Evolutionary conservation across 345 rosid species (phyloP).

Genomic region (Pistacia atlantica): DNA sequence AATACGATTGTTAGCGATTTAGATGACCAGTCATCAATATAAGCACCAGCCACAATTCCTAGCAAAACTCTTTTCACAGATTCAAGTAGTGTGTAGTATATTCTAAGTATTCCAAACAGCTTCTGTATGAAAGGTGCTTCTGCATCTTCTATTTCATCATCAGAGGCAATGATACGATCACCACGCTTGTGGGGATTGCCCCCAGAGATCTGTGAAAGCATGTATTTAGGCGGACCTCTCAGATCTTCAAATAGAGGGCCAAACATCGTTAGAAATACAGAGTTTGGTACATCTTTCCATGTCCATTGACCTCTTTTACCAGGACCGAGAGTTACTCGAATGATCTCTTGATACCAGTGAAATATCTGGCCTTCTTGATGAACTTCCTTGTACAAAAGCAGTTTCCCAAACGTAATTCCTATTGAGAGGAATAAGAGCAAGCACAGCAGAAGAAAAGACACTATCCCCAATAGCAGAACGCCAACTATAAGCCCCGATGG

Average conservation of each 20-base stretch:
- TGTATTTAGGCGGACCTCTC: constrained; percentile 95
- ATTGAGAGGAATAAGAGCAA: constrained; percentile 77
- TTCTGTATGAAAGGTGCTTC: constrained; percentile 94
- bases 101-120: constrained; percentile 88
- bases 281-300: constrained; percentile 62
- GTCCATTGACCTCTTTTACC: constrained; percentile 98
- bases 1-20: constrained; percentile 53
- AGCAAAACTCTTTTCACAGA: constrained; percentile 54
- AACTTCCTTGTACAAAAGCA: constrained; percentile 91
- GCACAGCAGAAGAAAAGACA: constrained; percentile 51
- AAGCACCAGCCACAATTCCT: constrained; percentile 73
- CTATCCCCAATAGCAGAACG: constrained; percentile 52
- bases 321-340: constrained; percentile 86
- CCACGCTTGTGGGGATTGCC: constrained; percentile 44
- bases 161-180: constrained; percentile 77
- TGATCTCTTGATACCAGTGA: constrained; percentile 90
- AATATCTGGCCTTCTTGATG: constrained; percentile 79
- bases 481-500: constrained; percentile 55
- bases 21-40: constrained; percentile 43
- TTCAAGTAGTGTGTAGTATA: constrained; percentile 81
- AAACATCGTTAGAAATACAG: constrained; percentile 43
- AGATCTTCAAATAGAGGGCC: constrained; percentile 90
- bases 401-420: constrained; percentile 82
- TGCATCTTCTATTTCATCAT: constrained; percentile 94
- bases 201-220: constrained; percentile 82